Evolutionary conservation across 148 eudicot genomes (phyloP).

Genomic region (Chenopodium quinoa): DNA sequence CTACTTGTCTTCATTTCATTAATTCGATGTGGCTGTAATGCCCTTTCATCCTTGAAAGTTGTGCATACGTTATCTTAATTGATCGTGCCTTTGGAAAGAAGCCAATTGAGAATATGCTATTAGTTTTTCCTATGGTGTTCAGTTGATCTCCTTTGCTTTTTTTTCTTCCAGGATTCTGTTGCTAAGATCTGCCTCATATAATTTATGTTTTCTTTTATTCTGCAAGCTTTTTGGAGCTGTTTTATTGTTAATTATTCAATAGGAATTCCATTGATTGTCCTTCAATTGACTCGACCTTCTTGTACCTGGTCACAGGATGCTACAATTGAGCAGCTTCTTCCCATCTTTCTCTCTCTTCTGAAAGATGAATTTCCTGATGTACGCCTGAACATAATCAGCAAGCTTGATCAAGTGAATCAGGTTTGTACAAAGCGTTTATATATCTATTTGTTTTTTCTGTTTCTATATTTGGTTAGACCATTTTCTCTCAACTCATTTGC

Average conservation of each 20-base stretch:
- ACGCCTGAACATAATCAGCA: constrained; percentile 94
- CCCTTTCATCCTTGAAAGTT: not conserved
- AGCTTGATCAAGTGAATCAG: constrained; percentile 99
- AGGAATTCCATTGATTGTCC: not conserved
- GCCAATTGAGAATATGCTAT: not conserved
- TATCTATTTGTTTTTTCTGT: not conserved
- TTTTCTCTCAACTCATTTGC: not conserved
- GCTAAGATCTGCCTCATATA: not conserved
- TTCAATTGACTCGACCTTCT: not conserved
- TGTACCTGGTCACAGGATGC: constrained; percentile 66
- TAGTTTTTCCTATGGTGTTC: not conserved
- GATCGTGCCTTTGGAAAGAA: not conserved
- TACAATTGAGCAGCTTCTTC: constrained; percentile 97
- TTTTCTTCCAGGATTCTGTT: not conserved
- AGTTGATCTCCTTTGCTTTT: not conserved
- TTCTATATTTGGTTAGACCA: not conserved
- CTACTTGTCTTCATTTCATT: not conserved
- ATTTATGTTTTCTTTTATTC: not conserved
- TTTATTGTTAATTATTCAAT: not conserved
- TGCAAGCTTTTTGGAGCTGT: too few species aligned
- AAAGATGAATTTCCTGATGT: constrained; percentile 99
- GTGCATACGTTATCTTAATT: not conserved
- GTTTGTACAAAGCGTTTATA: constrained; percentile 31
- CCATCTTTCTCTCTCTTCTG: constrained; percentile 90
- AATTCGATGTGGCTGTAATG: not conserved